Base-by-base conservation (phyloP, 305 asterid species). In the Caryopteris hybrid region DNA sequence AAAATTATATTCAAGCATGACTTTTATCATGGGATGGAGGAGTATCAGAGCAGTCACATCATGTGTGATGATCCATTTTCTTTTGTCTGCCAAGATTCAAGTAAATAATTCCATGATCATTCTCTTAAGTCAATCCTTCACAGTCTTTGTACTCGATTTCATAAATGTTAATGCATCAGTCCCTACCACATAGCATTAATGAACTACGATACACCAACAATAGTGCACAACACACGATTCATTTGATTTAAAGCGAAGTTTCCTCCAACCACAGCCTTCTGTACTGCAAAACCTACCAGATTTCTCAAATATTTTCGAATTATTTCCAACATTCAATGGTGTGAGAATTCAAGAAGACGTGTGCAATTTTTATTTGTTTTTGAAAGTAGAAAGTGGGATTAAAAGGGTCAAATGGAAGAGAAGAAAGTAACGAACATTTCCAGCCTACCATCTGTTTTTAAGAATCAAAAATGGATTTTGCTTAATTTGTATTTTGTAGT, bases 401-500 rank as follows among this genome's bases (percentile, higher is more conserved):
- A 11, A 42, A 57, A 23, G 2, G 22, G 56, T 39, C 50, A 57
- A 46, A 8, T 5, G 27, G 67, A 29, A 51, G 48, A 33, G 61
- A 13, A 64, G 46, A 59, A 46, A 25, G 42, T 36, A 33, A 51
- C 61, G 63, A 53, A 38, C 46, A 57, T 16, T 72, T 57, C 17
- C 33, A 20, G 29, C 77, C 73, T 59, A 50, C 78, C 61, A 63
- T 58, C 20, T 61, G 61, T 25, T 18, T 52, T 60, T 5, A 47
- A 27, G 39, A 66, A 61, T 60, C 50, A 23, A 58, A 20, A 53
- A 31, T 58, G 64, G 65, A 33, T 47, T 76, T 67, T 21, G 33
- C 64, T 55, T 61, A 29, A 71, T 66, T 33, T 61, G 13, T 4
- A 4, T 4, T 52, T 53, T 53, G 77, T 67, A 63, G 81, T 76